Evolutionary conservation across 2,329 filamentous ascomycete species (phyloP), one percentile per base, ranked within the genome.

Genomic region (Ceratocystis harringtonii): DNA sequence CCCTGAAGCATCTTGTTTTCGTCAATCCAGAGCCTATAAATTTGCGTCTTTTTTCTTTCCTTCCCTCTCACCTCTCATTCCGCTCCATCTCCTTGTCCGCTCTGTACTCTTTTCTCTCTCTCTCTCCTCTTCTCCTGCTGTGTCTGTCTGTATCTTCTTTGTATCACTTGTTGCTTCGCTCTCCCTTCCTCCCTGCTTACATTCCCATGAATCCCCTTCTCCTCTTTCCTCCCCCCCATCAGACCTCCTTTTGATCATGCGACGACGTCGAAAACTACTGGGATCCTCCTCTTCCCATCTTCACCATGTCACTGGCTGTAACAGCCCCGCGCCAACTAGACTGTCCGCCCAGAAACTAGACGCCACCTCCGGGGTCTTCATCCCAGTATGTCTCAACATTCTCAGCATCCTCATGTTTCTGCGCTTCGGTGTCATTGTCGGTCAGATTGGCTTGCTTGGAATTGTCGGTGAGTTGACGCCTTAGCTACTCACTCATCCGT

Each of bases 331-430:
- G 22, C 58, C 58, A 19, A 15, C 30, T 17, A 60, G 55, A 8
- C 45, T 28, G 25, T 52, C 65, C 30, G 63, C 74, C 68, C 72
- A 81, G 70, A 94, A 94, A 76, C 79, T 95, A 66, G 88, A 88
- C 45, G 86, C 84, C 7, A 84, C 90, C 69, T 89, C 85, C 3
- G 88, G 88, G 6, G 88, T 95, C 61, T 95, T 91, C 73, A 88
- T 95, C 17, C 90, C 90, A 1, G 90, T 90, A n/a, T 92, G 87
- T 68, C 78, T 95, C 69, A 95, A 94, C 74, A 90, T 95, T 52
- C 77, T 95, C 69, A 92, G 89, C 70, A 95, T 95, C 74, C 81
- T 95, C 68, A 95, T 95, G 89, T 95, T 95, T 76, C 79, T 95
- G 70, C 84, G 90, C 25, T 95, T 95, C 73, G 90, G 90, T 25